Conservation (phyloP, 495 filamentous ascomycete genomes). For the Extremus antarcticus region DNA sequence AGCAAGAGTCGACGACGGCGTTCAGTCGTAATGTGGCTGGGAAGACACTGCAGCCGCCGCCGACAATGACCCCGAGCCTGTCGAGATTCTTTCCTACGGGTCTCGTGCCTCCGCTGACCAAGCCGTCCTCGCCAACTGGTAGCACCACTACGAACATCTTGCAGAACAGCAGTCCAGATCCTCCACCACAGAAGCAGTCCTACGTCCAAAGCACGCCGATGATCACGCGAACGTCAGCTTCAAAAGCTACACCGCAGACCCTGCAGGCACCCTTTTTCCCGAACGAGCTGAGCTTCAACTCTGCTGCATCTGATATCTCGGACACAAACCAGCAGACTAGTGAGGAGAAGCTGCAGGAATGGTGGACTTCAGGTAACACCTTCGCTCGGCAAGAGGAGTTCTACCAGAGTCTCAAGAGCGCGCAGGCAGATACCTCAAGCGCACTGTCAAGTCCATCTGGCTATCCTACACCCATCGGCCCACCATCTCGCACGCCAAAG, state of each 20-base stretch:
- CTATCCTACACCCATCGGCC: not conserved
- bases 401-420: slow-evolving; percentile 14
- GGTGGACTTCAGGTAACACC: slow-evolving; percentile 25
- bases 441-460: not conserved
- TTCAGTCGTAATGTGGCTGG: not conserved
- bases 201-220: not conserved
- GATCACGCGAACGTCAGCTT: not conserved
- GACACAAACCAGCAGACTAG: not conserved
- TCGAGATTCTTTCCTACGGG: not conserved
- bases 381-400: slow-evolving; percentile 24
- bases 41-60: not conserved
- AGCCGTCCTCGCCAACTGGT: not conserved
- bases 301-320: not conserved
- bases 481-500: not conserved
- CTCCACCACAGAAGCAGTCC: not conserved
- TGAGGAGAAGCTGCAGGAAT: slow-evolving; percentile 20
- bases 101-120: not conserved
- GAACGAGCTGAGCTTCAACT: not conserved
- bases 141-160: not conserved
- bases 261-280: slow-evolving; percentile 25
- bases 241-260: slow-evolving; percentile 19
- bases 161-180: slow-evolving; percentile 11
- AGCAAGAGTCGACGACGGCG: not conserved
- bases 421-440: not conserved
- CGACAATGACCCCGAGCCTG: not conserved